Evolutionary conservation across 768 basidiomycete genomes (phyloP), one percentile per base, ranked within the genome.

Genomic region (Xerocomellus chrysenteron): DNA sequence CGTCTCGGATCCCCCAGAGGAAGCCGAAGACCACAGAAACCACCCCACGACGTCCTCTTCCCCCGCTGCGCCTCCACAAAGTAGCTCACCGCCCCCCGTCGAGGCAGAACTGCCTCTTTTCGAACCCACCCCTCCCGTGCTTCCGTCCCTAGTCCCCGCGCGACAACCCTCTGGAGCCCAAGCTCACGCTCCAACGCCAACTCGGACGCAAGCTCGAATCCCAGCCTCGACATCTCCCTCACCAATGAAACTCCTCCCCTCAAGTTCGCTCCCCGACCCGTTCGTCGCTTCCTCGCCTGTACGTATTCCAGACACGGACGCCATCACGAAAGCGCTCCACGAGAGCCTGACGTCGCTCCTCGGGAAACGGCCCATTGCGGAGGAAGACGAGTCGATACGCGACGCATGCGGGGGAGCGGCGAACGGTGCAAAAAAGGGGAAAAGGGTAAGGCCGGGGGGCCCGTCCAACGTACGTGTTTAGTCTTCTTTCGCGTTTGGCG

Each of bases 271-370:
- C 30, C 55, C 66, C 2, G 28, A 62, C 13, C 56, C 58, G 13
- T 58, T 68, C 37, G 19, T 8, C 13, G 4, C 30, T 2, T 67
- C 69, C 5, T 69, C 73, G 1, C 61, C 73, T 6, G 50, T 53
- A 0, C 80, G 75, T 41, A 71, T 76, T 26, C 65, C 61, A 50
- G 75, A 82, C 32, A 75, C 78, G 46, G 73, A 75, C 47, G 76
- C 79, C 47, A 77, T 77, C 26, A 75, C 84, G n/a, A 80, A 76
- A 62, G 86, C 81, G 17, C 73, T 90, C 21, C 82, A 88, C 58
- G 85, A 89, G 60, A 87, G 82, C 57, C 82, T 91, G 47, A 82
- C 83, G 6, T 80, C 82, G 21, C 69, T 90, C 53, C 74, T 92
- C 16, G 89, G 88, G 10, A 92, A 92, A 68, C 78, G 88, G 10